These are phyloP conservation scores for Botryotinia calthae DNA, from an alignment of 2,329 filamentous ascomycete species.

Conservation along the genomic window DNA sequence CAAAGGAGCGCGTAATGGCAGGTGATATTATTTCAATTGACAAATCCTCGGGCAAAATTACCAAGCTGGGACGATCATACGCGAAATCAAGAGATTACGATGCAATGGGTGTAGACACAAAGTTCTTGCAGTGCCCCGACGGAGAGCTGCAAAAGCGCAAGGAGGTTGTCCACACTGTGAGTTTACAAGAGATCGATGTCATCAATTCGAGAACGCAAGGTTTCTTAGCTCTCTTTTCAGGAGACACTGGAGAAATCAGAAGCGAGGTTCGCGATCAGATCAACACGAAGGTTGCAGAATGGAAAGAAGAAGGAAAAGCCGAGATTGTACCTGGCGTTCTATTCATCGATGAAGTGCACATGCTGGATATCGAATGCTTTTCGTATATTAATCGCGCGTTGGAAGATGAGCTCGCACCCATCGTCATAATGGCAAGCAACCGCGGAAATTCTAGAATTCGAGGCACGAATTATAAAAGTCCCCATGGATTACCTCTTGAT, in stretches of 20 bases:
- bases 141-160: constrained; percentile 96
- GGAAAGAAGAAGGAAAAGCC: constrained; percentile 99
- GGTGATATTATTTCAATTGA: constrained; percentile 98
- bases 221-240: constrained; percentile 94
- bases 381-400: constrained; percentile 97
- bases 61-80: constrained; percentile 92
- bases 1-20: constrained; percentile 97
- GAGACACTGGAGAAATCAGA: constrained; percentile 95
- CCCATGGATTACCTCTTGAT: constrained; percentile 90
- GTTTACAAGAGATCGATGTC: constrained; percentile 96
- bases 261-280: constrained; percentile 98
- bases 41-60: constrained; percentile 97
- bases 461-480: constrained; percentile 88
- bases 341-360: constrained; percentile 99
- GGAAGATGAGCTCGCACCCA: constrained; percentile 89
- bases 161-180: constrained; percentile 95
- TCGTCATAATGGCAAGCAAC: constrained; percentile 99
- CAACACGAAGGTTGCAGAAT: constrained; percentile 97
- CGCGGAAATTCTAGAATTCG: constrained; percentile 87
- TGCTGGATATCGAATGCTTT: constrained; percentile 99
- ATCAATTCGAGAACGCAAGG: constrained; percentile 99
- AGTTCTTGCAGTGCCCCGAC: constrained; percentile 96
- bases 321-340: constrained; percentile 96
- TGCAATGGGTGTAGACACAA: constrained; percentile 97
- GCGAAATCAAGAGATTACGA: constrained; percentile 96